Evolutionary conservation across 352 stramenopile genomes (phyloP), one percentile per base, ranked within the genome.

Genomic region (Pythium aquatile): DNA sequence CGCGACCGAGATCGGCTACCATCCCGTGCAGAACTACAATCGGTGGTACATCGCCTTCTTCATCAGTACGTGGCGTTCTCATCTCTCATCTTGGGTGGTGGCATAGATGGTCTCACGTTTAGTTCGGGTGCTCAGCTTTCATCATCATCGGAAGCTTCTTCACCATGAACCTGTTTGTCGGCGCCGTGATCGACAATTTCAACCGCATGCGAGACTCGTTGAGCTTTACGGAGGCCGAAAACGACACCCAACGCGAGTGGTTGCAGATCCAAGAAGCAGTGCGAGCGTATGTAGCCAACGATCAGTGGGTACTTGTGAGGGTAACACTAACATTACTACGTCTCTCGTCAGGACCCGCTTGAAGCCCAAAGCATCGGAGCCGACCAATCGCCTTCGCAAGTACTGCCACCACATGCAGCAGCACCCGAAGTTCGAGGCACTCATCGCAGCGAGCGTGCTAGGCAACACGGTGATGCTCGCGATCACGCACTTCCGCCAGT

Each of bases 181-280:
- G 88, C 26, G 85, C 93, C 0, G 87, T 96, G 29, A 88, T 97
- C 49, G 87, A 96, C 68, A 93, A 95, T 57, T 97, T 96, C 47
- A 87, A 92, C 30, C 69, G 81, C 10, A 79, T 83, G 72, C 57
- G 72, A 44, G 77, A 78, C 44, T 76, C 78, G 33, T 54, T 88
- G 33, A 70, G 73, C 8, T 61, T 64, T 14, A 65, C 57, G 9
- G 67, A 88, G 0, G 58, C 51, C 2, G 77, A 90, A 55, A 95
- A 79, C 20, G 81, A 88, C 17, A 79, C 85, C 1, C 81, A 94
- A 65, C 64, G 85, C 46, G 76, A 87, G 54, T 94, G 83, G 84
- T 71, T 85, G 4, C 74, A 80, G 55, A 80, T 84, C 16, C 74
- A 77, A 59, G 69, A 80, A 35, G 61, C 75, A 8, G 61, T 78